Percentiles rank a stretch among this genome's conserved stretches.
Evolutionary conservation across 176 grass and related monocot species (phyloP).

Genomic region (Aegilops umbellulata): DNA sequence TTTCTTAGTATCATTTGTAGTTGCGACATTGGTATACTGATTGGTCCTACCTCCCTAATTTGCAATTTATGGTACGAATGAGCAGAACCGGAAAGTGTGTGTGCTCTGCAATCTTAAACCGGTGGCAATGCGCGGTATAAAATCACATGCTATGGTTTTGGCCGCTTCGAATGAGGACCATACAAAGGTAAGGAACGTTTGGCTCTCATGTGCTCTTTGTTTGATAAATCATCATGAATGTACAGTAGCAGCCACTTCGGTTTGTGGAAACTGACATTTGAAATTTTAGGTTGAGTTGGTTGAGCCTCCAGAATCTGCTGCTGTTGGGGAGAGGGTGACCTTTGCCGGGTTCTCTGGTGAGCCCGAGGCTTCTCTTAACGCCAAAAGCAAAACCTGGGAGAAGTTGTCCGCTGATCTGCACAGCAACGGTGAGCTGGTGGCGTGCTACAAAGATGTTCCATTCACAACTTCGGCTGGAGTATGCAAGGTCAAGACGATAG

Average conservation of each 20-base stretch:
- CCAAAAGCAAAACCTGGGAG: conserved; percentile 88
- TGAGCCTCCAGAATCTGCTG: conserved; percentile 66
- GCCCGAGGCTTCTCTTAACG: conserved; percentile 66
- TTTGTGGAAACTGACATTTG: neutral
- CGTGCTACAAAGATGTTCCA: conserved; percentile 67
- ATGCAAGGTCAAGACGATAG: conserved; percentile 69
- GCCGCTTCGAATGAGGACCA: conserved; percentile 90
- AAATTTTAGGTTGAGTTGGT: conserved; percentile 75
- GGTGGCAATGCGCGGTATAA: conserved; percentile 83
- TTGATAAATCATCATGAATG: neutral
- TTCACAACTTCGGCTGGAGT: conserved; percentile 74
- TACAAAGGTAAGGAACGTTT: conserved; percentile 50
- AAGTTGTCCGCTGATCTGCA: conserved; percentile 69
- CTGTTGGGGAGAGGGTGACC: conserved; percentile 62
- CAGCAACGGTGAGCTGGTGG: conserved; percentile 64
- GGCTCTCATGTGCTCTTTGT: neutral
- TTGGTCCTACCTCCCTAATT: neutral
- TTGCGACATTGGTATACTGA: neutral
- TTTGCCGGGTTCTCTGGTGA: conserved; percentile 71
- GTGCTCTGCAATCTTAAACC: conserved; percentile 96
- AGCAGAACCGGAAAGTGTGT: conserved; percentile 72
- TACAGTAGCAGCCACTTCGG: neutral
- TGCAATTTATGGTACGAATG: conserved; percentile 8
- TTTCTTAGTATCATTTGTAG: conserved; percentile 1
- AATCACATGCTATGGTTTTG: conserved; percentile 96